phyloP scores from a whole-genome alignment of 305 asterid genomes.

The Fraxinus paxiana region DNA sequence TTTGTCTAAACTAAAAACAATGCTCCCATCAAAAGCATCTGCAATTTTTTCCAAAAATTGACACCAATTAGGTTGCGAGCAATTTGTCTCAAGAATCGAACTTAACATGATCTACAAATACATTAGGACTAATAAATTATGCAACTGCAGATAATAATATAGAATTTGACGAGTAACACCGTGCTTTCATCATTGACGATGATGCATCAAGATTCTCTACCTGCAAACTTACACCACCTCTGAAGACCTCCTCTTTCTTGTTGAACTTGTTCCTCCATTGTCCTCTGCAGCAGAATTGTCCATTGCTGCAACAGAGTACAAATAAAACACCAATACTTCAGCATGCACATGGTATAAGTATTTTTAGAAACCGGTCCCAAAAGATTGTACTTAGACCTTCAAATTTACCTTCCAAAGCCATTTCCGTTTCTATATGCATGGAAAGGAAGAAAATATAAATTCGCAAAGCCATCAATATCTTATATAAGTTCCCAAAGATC shows the following conservation, averaged over 20 bases:
- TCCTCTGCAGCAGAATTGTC: conserved; percentile 64
- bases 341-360: not conserved
- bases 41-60: not conserved
- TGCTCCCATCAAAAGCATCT: not conserved
- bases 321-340: not conserved
- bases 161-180: conserved; percentile 32
- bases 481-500: not conserved
- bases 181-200: conserved; percentile 39
- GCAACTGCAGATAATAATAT: conserved; percentile 28
- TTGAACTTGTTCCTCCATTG: conserved; percentile 48
- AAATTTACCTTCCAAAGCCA: not conserved
- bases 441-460: not conserved
- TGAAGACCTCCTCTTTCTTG: conserved; percentile 63
- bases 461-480: not conserved
- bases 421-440: not conserved
- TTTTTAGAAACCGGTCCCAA: not conserved
- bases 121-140: not conserved
- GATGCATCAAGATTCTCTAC: conserved; percentile 52
- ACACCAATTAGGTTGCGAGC: not conserved
- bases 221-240: conserved; percentile 62
- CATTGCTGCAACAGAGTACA: conserved; percentile 33
- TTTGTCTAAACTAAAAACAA: not conserved
- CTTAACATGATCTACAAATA: not conserved
- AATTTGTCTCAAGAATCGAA: not conserved
- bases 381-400: not conserved